Base-by-base conservation (phyloP, 192 early-diverging fungal genomes). In the Cladochytrium replicatum region DNA sequence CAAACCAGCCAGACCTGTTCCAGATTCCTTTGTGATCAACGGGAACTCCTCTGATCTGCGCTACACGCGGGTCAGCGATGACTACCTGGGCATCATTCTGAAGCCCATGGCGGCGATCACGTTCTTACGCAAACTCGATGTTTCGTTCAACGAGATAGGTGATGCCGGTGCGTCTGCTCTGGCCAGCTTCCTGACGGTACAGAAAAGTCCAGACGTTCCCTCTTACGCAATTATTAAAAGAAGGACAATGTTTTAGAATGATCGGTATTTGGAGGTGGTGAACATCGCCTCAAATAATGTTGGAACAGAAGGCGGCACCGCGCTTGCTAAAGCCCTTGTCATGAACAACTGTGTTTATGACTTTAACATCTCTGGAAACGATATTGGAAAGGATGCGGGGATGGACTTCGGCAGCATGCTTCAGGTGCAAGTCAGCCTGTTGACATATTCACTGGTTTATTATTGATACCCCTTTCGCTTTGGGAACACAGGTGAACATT, bases 61-160 rank as follows among this genome's bases (percentile, higher is more conserved):
- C 0, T 8, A 52, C 15, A 52, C 29, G 5, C 52, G 69, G 3
- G 30, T 72, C 4, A 52, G 50, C 8, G 65, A 72, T 31, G 49
- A 37, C 4, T 55, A 57, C 39, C 38, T 58, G 7, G 46, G 61
- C 21, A 52, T 61, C n/a, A 24, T 72, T 0, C 40, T 72, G 8
- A 63, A 21, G 1, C 60, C 69, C 2, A 9, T 71, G 6, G 11
- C 52, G 23, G 37, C 43, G n/a, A 55, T 55, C 23, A 44, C 21
- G 11, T 74, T 68, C 42, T 30, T 74, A 7, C 50, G 48, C 2
- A 50, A 61, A 15, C 42, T 74, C 6, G 63, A 70, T 45, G 39
- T 74, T 47, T 46, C 48, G 15, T 74, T 46, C 42, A 74, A 74
- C 55, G 68, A 70, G 25, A 67, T 74, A 34, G 63, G 62, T 2